A percentile compares a stretch with the other conserved stretches of the same genome.
These are phyloP conservation scores for Penicillium sp. DNA, from an alignment of 2,329 filamentous ascomycete species.

Conservation along the genomic window DNA sequence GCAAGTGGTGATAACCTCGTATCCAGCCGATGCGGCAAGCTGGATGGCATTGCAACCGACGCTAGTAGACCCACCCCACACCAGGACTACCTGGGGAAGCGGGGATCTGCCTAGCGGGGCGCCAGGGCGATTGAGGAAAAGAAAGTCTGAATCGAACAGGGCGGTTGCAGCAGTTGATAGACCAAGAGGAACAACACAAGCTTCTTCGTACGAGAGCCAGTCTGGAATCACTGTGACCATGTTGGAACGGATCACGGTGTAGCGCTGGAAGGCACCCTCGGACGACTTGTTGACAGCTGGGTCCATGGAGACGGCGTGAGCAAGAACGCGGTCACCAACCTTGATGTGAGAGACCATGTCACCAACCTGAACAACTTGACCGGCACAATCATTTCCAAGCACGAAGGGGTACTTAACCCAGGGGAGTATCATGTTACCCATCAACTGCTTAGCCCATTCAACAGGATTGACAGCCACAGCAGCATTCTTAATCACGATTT, in stretches of 20 bases:
- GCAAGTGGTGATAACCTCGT: neutral
- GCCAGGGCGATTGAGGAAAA: constrained; percentile 19
- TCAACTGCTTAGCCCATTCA: constrained; percentile 6
- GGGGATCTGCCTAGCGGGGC: neutral
- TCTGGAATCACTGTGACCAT: constrained; percentile 28
- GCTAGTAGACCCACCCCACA: constrained; percentile 20
- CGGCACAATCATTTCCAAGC: constrained; percentile 19
- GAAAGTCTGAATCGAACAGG: constrained; percentile 28
- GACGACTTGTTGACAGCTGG: constrained; percentile 5
- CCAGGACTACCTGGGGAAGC: constrained; percentile 6
- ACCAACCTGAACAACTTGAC: constrained; percentile 13
- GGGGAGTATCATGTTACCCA: neutral
- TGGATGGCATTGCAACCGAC: constrained; percentile 17
- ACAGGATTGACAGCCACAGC: neutral
- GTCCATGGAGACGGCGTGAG: constrained; percentile 18
- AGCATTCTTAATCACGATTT: neutral
- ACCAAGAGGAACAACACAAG: constrained; percentile 32
- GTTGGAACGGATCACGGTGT: constrained; percentile 23
- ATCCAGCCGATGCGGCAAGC: constrained; percentile 13
- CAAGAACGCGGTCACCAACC: constrained; percentile 30
- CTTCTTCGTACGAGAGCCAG: constrained; percentile 28
- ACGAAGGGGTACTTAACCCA: constrained; percentile 14
- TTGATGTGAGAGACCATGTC: constrained; percentile 12
- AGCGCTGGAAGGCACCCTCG: constrained; percentile 33
- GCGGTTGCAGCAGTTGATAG: constrained; percentile 32